These are phyloP conservation scores for Eimeria sp. DNA, from an alignment of 169 alveolate species.

Conservation along the genomic window DNA sequence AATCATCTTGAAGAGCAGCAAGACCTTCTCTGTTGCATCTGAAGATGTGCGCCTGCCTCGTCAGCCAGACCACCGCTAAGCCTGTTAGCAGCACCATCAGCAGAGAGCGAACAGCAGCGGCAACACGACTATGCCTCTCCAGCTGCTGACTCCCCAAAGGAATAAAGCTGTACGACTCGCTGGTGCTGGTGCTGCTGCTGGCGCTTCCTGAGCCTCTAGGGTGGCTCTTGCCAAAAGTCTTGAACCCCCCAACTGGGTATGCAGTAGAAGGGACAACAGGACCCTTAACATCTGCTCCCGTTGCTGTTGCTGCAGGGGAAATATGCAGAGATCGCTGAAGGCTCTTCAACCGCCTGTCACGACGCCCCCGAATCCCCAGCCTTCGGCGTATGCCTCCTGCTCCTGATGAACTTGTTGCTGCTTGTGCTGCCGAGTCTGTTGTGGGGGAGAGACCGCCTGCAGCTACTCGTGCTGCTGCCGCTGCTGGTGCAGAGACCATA, in stretches of 20 bases:
- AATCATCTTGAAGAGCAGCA: background rate
- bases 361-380: background rate
- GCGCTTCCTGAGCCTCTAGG: background rate
- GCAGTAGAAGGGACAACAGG: background rate
- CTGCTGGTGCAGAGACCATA: background rate
- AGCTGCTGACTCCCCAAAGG: background rate
- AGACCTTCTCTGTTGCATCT: background rate
- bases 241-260: background rate
- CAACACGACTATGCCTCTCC: background rate
- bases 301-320: background rate
- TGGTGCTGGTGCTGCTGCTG: background rate
- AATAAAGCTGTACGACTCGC: too few species aligned
- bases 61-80: background rate
- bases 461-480: background rate
- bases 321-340: background rate
- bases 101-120: background rate
- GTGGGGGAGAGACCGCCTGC: background rate
- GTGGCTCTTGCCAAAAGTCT: too few species aligned
- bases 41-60: background rate
- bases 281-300: background rate
- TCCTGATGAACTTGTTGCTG: background rate
- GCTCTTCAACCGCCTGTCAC: background rate
- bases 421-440: background rate
- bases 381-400: background rate
- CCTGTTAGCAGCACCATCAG: background rate